Evolutionary conservation across 768 basidiomycete species (phyloP).

Genomic region (Amanita jacksonii): DNA sequence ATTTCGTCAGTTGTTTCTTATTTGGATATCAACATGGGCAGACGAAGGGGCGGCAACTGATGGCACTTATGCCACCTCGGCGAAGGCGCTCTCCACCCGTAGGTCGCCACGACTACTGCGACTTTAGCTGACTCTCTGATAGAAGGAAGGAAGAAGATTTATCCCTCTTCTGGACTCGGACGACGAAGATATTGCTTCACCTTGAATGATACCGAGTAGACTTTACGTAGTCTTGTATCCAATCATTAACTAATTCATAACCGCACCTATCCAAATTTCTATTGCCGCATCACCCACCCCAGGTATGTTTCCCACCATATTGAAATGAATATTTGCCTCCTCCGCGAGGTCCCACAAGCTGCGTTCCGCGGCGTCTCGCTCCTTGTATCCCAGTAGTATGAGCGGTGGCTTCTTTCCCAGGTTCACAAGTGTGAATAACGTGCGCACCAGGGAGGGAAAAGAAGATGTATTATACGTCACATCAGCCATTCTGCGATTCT

Average conservation of each 20-base stretch:
- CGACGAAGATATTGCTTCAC: constrained; percentile 15
- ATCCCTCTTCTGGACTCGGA: constrained; percentile 39
- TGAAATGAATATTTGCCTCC: constrained; percentile 45
- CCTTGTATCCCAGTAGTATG: constrained; percentile 78
- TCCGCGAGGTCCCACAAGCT: constrained; percentile 57
- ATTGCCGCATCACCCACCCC: constrained; percentile 59
- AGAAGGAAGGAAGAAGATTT: constrained; percentile 38
- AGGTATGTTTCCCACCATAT: constrained; percentile 34
- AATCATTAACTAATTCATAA: too few species aligned
- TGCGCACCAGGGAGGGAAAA: constrained; percentile 69
- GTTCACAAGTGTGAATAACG: constrained; percentile 43
- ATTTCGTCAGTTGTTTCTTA: neutral
- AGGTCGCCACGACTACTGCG: constrained; percentile 4
- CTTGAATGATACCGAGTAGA: too few species aligned
- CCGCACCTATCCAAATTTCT: constrained; percentile 60
- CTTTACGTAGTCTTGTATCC: too few species aligned
- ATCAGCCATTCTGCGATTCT: constrained; percentile 70
- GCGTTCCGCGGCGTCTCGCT: constrained; percentile 71
- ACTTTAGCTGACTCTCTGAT: neutral
- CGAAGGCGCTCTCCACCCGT: constrained; percentile 16
- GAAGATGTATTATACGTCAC: constrained; percentile 87
- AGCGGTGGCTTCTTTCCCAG: constrained; percentile 24
- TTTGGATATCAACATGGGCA: neutral
- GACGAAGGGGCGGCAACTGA: neutral
- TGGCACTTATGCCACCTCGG: constrained; percentile 6